Base-by-base conservation (phyloP, 2,329 filamentous ascomycete species). In the Lasiodiplodia citricola region DNA sequence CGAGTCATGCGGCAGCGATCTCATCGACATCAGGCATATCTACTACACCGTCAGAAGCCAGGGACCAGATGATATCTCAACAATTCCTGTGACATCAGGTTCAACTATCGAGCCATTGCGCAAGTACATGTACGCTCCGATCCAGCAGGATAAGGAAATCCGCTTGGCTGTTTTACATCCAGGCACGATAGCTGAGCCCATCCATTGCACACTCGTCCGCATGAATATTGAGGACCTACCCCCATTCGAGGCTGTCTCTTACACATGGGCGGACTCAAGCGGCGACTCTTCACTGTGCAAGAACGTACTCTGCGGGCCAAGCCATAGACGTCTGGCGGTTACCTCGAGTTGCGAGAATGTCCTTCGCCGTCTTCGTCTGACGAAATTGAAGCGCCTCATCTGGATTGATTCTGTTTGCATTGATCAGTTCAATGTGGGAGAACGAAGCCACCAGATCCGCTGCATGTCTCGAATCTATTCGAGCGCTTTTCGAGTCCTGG, bases 351-450 rank as follows among this genome's bases (percentile, higher is more conserved):
- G 37, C 18, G 51, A 56, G 18, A 31, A 18, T 2, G n/a, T 35
- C 21, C n/a, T 66, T 7, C 23, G 35, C 2, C 51, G 63, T 8
- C 38, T 56, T 18, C 50, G 51, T 4, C 63, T 66, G n/a, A 13
- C 37, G 1, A 35, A 47, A 3, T 2, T 66, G 1, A 66, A 56
- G 3, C 35, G 51, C 11, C 35, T 66, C 2, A 16, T 67, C 10
- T 67, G 65, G 54, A 31, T 66, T 10, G 65, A 51, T 28, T 41
- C 54, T 3, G 23, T 58, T 25, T 67, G 38, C 13, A 52, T 67
- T 11, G 44, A 67, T 25, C 55, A 67, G 5, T 14, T 14, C 14
- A 62, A 58, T 55, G 11, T 62, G 7, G 10, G 16, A n/a, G 55
- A 62, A 8, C 52, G 55, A 6, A 62, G 37, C 35, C 25, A 60